A percentile compares a stretch with the other conserved stretches of the same genome.
Conservation (phyloP, 495 filamentous ascomycete species). For the Xylaria sp. region DNA sequence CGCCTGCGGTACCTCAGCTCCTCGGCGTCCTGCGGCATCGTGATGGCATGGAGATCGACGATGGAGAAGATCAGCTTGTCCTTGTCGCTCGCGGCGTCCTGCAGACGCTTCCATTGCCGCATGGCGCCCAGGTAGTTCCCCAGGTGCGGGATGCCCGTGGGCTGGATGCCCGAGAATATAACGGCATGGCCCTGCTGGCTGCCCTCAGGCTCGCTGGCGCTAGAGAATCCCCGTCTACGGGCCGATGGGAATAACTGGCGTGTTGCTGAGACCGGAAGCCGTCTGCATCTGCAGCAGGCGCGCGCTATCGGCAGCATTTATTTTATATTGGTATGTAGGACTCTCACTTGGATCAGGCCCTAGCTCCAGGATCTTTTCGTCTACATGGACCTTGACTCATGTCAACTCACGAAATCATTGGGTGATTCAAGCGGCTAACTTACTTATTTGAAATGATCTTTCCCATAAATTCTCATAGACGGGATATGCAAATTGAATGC, state of each 20-base stretch:
- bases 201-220: neutral
- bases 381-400: neutral
- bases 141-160: constrained; percentile 92
- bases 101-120: constrained; percentile 80
- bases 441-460: neutral
- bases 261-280: constrained; percentile 31
- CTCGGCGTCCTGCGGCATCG: constrained; percentile 67
- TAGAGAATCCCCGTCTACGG: neutral
- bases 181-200: constrained; percentile 42
- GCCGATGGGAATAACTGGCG: constrained; percentile 11
- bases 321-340: constrained; percentile 27
- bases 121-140: constrained; percentile 97
- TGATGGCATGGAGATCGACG: constrained; percentile 94
- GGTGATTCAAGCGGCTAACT: neutral
- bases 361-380: neutral
- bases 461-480: neutral
- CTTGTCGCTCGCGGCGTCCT: constrained; percentile 65
- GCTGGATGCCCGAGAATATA: constrained; percentile 96
- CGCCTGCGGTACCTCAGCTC: constrained; percentile 67
- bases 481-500: neutral
- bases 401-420: neutral
- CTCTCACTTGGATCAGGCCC: neutral
- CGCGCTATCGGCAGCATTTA: constrained; percentile 39
- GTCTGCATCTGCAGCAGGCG: constrained; percentile 36
- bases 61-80: constrained; percentile 77